A percentile compares a stretch with the other conserved stretches of the same genome.
Evolutionary conservation across 495 filamentous ascomycete genomes (phyloP).

Genomic region (Tuber indicum): DNA sequence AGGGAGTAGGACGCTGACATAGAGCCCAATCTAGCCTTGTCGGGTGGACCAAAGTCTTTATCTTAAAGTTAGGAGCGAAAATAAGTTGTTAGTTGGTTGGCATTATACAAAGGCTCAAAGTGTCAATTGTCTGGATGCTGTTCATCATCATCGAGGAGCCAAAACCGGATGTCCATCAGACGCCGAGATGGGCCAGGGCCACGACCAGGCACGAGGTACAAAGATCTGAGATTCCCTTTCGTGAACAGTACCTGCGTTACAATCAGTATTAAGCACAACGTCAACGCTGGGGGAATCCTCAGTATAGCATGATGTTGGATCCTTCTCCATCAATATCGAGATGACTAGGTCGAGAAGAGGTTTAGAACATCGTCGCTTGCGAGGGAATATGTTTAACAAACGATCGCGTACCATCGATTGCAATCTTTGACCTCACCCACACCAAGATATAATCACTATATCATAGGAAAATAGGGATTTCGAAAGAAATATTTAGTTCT

Average conservation of each 20-base stretch:
- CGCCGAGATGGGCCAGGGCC: constrained; percentile 61
- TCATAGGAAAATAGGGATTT: too few species aligned
- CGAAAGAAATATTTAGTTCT: too few species aligned
- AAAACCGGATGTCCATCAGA: constrained; percentile 67
- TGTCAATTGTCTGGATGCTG: constrained; percentile 55
- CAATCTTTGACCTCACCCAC: too few species aligned
- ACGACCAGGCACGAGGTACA: constrained; percentile 61
- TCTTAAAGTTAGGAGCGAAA: constrained; percentile 6
- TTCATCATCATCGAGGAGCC: constrained; percentile 63
- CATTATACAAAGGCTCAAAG: constrained; percentile 53
- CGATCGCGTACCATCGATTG: too few species aligned
- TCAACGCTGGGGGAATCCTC: too few species aligned
- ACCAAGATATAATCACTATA: too few species aligned
- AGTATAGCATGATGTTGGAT: constrained; percentile 21
- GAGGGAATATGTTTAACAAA: too few species aligned
- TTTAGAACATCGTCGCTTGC: too few species aligned
- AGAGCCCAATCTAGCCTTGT: constrained; percentile 33
- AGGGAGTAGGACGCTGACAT: constrained; percentile 49
- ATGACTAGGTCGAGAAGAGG: neutral
- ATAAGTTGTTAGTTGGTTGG: neutral
- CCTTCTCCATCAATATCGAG: constrained; percentile 28
- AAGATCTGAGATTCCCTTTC: constrained; percentile 55
- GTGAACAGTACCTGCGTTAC: constrained; percentile 53
- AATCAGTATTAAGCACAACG: neutral
- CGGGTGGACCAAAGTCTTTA: constrained; percentile 45